These are phyloP conservation scores for Murraya paniculata DNA, from an alignment of 345 rosid genomes.

Conservation along the genomic window DNA sequence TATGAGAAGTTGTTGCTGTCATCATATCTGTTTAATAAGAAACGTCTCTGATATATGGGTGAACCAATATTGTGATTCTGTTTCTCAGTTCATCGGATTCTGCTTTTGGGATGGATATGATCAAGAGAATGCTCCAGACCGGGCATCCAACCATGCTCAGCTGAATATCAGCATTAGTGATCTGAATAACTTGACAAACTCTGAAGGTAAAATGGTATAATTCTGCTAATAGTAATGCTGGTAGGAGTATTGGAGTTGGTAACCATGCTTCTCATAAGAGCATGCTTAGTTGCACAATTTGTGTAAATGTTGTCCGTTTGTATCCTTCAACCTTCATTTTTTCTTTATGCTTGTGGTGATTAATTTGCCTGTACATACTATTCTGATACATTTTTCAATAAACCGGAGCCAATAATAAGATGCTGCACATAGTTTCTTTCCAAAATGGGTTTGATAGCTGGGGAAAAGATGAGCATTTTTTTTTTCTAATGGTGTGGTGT, in stretches of 20 bases:
- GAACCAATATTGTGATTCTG: slow-evolving; percentile 32
- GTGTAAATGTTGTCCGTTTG: not conserved
- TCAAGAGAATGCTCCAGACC: slow-evolving; percentile 91
- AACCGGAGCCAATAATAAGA: not conserved
- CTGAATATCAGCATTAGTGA: slow-evolving; percentile 29
- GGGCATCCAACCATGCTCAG: slow-evolving; percentile 95
- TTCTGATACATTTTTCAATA: not conserved
- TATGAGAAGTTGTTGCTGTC: slow-evolving; percentile 25
- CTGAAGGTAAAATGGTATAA: not conserved
- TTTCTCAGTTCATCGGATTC: slow-evolving; percentile 89
- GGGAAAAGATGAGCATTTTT: not conserved
- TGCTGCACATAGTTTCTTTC: not conserved
- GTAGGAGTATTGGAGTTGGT: not conserved
- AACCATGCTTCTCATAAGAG: not conserved
- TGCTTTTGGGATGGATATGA: slow-evolving; percentile 88
- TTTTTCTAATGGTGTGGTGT: not conserved
- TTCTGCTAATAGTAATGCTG: not conserved
- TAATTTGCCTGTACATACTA: not conserved
- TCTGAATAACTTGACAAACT: not conserved
- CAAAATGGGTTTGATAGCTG: not conserved
- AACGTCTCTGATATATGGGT: slow-evolving; percentile 28
- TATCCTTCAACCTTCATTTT: not conserved
- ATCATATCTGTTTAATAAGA: slow-evolving; percentile 25
- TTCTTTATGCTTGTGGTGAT: not conserved
- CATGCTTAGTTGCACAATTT: not conserved